Evolutionary conservation across 148 eudicot genomes (phyloP), one percentile per base, ranked within the genome.

Genomic region (Fallopia convolvulus): DNA sequence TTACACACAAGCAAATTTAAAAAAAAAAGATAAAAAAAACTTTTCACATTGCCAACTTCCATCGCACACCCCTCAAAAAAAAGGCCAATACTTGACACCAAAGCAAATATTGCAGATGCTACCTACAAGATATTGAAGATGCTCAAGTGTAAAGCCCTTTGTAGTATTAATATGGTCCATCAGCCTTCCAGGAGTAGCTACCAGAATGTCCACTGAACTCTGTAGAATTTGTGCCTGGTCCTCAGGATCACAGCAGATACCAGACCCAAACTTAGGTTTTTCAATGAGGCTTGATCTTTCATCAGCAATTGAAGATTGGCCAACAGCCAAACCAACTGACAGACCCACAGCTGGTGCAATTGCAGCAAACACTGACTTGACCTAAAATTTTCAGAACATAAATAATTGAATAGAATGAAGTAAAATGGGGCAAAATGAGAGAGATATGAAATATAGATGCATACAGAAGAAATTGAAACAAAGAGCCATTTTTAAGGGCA

Each of bases 161-260:
- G 98, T 94, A 71, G 81, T 85, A 79, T 86, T 87, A 60, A 92
- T 89, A 81, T 94, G 98, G 79, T 94, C 97, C 96, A 94, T 87
- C 79, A 94, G 90, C 86, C 98, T 89, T 84, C 98, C 98, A 36
- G 98, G 98, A 56, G 98, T 94, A 58, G 98, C 98, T 52, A 94
- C 93, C 76, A 94, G 78, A 83, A 94, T 94, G 87, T 94, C 98
- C 50, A 94, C 98, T 70, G 88, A 84, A 82, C 95, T 90, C 72
- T 86, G 80, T 30, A 83, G 76, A 78, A 78, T 85, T 79, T 72
- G 61, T n/a, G 79, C 81, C 70, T 81, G 50, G 82, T 88, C 89
- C 71, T 90, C 98, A 55, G 97, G 86, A 73, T 89, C 97, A 83
- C 81, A 90, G 83, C 89, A 92, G 36, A 86, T 78, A 50, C 96